These are phyloP conservation scores for Hypoxylon fragiforme DNA, from an alignment of 495 filamentous ascomycete species.

Conservation along the genomic window DNA sequence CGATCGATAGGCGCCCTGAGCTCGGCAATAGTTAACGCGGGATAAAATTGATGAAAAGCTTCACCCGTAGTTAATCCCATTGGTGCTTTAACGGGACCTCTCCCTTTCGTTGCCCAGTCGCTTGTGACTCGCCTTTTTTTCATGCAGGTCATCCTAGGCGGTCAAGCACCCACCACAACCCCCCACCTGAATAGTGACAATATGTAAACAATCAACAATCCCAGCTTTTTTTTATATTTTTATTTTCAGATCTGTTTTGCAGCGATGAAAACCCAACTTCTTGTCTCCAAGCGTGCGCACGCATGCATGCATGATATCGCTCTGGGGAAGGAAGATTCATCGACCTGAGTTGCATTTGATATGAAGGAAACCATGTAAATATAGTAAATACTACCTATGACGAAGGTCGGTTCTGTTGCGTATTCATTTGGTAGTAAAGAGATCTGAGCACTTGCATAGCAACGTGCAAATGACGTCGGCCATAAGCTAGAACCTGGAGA, in stretches of 20 bases:
- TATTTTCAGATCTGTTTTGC: conserved; percentile 10
- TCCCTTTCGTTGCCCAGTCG: conserved; percentile 4
- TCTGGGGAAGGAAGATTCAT: conserved; percentile 1
- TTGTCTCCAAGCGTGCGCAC: too few species aligned
- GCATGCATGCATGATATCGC: too few species aligned
- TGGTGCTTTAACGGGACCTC: conserved; percentile 7
- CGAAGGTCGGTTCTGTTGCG: too few species aligned
- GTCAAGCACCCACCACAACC: neutral
- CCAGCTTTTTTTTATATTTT: too few species aligned
- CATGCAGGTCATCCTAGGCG: conserved; percentile 31
- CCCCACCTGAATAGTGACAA: conserved; percentile 8
- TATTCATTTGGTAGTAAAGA: too few species aligned
- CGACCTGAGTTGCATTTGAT: too few species aligned
- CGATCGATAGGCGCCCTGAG: conserved; percentile 20
- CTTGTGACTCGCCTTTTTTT: conserved; percentile 23
- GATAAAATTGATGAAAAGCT: neutral
- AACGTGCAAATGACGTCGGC: conserved; percentile 28
- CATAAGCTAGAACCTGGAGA: conserved; percentile 10
- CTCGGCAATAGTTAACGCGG: conserved; percentile 28
- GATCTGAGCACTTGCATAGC: conserved; percentile 7
- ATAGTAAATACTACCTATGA: too few species aligned
- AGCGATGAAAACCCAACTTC: neutral
- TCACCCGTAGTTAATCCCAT: conserved; percentile 17
- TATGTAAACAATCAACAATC: conserved; percentile 33
- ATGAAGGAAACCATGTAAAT: too few species aligned